These are phyloP conservation scores for Kwoniella botswanensis DNA, from an alignment of 768 basidiomycete genomes.

Conservation along the genomic window DNA sequence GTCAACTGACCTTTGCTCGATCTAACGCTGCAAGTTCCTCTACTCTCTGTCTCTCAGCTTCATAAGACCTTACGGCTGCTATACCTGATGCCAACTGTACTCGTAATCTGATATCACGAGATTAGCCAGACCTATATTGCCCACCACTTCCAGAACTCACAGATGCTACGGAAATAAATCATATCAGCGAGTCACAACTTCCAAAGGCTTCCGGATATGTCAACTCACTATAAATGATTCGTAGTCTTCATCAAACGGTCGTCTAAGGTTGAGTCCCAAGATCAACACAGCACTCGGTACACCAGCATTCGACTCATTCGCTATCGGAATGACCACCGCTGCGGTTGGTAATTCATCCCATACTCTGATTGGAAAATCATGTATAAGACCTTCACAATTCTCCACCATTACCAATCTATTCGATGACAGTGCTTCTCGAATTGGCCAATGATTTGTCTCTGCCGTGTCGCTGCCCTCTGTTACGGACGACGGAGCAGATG, in stretches of 20 bases:
- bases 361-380: constrained; percentile 43
- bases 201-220: not conserved
- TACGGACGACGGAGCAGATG: not conserved
- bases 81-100: constrained; percentile 53
- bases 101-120: no score
- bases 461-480: not conserved
- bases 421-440: constrained; percentile 44
- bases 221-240: constrained; percentile 46
- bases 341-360: constrained; percentile 54
- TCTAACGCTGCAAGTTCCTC: constrained; percentile 51
- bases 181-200: not conserved
- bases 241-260: constrained; percentile 54
- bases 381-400: constrained; percentile 45
- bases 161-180: constrained; percentile 27
- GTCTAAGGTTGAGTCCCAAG: constrained; percentile 48
- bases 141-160: no score
- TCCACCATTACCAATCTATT: constrained; percentile 46
- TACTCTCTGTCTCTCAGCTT: constrained; percentile 48
- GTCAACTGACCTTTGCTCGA: constrained; percentile 47
- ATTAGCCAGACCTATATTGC: no score
- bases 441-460: constrained; percentile 43
- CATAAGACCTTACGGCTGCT: constrained; percentile 47
- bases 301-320: constrained; percentile 50
- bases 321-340: constrained; percentile 50
- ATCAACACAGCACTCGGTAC: constrained; percentile 47